These are phyloP conservation scores for Pseudopithomyces maydicus DNA, from an alignment of 2,329 filamentous ascomycete genomes.

Conservation along the genomic window DNA sequence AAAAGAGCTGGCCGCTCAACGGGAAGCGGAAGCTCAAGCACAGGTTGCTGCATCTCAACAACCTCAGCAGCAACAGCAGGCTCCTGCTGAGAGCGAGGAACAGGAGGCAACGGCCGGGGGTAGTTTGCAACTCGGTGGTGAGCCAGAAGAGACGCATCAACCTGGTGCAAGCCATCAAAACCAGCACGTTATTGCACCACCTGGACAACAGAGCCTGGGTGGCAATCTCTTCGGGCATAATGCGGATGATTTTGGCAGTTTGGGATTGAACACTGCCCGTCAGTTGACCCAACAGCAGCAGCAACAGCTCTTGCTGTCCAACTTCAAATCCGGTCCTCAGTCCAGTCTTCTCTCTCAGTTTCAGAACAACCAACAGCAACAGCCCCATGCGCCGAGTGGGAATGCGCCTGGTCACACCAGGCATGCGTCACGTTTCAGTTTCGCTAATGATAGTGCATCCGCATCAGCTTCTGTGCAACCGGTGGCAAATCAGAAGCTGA, in stretches of 20 bases:
- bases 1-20: constrained; percentile 57
- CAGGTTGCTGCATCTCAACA: constrained; percentile 45
- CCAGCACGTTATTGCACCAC: constrained; percentile 72
- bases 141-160: constrained; percentile 80
- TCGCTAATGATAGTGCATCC: constrained; percentile 73
- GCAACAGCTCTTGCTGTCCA: constrained; percentile 68
- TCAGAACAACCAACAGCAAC: constrained; percentile 53
- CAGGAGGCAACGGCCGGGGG: constrained; percentile 70
- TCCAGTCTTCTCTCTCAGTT: constrained; percentile 57
- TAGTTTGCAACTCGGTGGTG: constrained; percentile 87
- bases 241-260: constrained; percentile 44
- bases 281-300: constrained; percentile 81
- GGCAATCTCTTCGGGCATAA: constrained; percentile 42
- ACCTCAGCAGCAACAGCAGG: constrained; percentile 42
- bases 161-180: constrained; percentile 63
- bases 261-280: constrained; percentile 66
- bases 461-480: constrained; percentile 71
- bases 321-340: constrained; percentile 58
- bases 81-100: constrained; percentile 64
- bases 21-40: constrained; percentile 59
- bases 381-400: constrained; percentile 57
- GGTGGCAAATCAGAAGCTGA: constrained; percentile 76
- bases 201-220: constrained; percentile 69
- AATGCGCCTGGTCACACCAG: constrained; percentile 73
- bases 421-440: constrained; percentile 86